A percentile compares a stretch with the other conserved stretches of the same genome.
Conservation (phyloP, 2,329 filamentous ascomycete genomes). For the Neonectria sp. region DNA sequence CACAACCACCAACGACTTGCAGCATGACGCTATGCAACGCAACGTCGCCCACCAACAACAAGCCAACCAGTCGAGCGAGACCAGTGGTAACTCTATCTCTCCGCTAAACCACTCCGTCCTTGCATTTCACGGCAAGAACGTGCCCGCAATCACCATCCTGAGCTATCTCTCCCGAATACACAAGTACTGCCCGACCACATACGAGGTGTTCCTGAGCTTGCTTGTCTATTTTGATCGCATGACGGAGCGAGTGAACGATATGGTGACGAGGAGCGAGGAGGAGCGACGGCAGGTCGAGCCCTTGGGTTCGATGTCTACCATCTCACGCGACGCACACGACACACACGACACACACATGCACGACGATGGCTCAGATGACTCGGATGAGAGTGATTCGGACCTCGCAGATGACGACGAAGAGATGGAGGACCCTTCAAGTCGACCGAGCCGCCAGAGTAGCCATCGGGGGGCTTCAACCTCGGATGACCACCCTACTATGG, state of each 20-base stretch:
- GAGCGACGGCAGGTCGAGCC: conserved; percentile 52
- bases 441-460: conserved; percentile 42
- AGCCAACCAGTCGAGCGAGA: conserved; percentile 62
- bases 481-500: conserved; percentile 42
- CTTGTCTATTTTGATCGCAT: conserved; percentile 99
- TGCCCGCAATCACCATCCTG: conserved; percentile 95
- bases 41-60: conserved; percentile 73
- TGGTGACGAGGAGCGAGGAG: conserved; percentile 78
- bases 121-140: conserved; percentile 98
- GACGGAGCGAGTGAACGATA: conserved; percentile 94
- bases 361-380: conserved; percentile 45
- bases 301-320: conserved; percentile 24
- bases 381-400: conserved; percentile 65
- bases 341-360: conserved; percentile 52
- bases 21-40: conserved; percentile 92
- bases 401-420: conserved; percentile 62
- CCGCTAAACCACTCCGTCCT: conserved; percentile 78
- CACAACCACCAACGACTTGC: conserved; percentile 93
- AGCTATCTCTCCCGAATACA: conserved; percentile 97
- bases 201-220: conserved; percentile 96
- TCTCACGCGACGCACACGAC: conserved; percentile 51
- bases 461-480: conserved; percentile 38
- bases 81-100: conserved; percentile 69
- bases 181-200: conserved; percentile 98
- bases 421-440: conserved; percentile 51